Conservation (phyloP, 306 rosid genomes). For the Senna tora region DNA sequence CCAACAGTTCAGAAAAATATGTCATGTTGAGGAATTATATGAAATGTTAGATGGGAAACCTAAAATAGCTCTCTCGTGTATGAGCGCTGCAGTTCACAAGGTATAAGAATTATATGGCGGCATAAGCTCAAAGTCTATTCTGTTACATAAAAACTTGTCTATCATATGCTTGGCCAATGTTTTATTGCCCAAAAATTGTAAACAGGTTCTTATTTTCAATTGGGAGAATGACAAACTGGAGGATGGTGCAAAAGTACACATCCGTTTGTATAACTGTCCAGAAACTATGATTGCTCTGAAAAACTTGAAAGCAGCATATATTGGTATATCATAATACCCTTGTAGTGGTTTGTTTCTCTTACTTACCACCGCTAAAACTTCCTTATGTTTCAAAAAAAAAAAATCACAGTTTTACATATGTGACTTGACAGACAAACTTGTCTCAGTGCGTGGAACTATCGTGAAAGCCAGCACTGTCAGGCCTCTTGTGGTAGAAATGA, state of each 20-base stretch:
- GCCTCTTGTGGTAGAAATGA: slow-evolving; percentile 84
- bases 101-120: slow-evolving; percentile 35
- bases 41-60: slow-evolving; percentile 69
- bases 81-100: slow-evolving; percentile 80
- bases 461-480: slow-evolving; percentile 81
- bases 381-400: slow-evolving; percentile 6
- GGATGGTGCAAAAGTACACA: slow-evolving; percentile 57
- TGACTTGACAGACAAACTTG: slow-evolving; percentile 74
- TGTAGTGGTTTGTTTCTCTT: not conserved
- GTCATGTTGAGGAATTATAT: slow-evolving; percentile 52
- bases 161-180: slow-evolving; percentile 27
- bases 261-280: slow-evolving; percentile 82
- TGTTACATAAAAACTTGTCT: slow-evolving; percentile 2
- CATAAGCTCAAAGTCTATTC: slow-evolving; percentile 1
- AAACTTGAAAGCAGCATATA: slow-evolving; percentile 91
- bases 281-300: slow-evolving; percentile 80
- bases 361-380: slow-evolving; percentile 16
- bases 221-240: slow-evolving; percentile 49
- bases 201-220: slow-evolving; percentile 60
- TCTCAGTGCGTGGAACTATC: slow-evolving; percentile 89
- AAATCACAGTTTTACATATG: slow-evolving; percentile 22
- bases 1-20: slow-evolving; percentile 58
- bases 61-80: slow-evolving; percentile 69
- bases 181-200: slow-evolving; percentile 32
- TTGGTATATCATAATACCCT: slow-evolving; percentile 55